These are phyloP conservation scores for Lactarius tabidus DNA, from an alignment of 768 basidiomycete genomes.

Conservation along the genomic window DNA sequence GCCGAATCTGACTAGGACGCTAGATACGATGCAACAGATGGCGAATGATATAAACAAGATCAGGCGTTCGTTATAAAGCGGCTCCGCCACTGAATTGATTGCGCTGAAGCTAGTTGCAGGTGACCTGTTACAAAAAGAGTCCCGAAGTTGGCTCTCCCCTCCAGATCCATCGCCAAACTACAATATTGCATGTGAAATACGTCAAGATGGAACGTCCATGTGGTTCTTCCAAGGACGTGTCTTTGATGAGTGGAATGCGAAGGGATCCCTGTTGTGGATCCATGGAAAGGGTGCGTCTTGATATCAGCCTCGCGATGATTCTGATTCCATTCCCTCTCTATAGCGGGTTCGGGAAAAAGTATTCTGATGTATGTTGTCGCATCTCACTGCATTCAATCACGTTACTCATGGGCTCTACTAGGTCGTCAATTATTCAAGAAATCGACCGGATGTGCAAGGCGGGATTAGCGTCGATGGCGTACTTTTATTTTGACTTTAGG, in stretches of 20 bases:
- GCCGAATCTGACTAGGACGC: background rate
- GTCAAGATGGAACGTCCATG: background rate
- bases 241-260: background rate
- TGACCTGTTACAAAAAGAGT: background rate
- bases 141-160: conserved; percentile 4
- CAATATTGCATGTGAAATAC: background rate
- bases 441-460: background rate
- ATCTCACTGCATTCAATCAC: background rate
- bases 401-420: background rate
- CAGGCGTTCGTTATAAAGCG: background rate
- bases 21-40: conserved; percentile 1
- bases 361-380: conserved; percentile 1
- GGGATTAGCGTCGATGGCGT: background rate
- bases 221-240: background rate
- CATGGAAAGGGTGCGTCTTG: conserved; percentile 8
- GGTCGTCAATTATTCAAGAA: background rate
- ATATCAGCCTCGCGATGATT: background rate
- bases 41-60: background rate
- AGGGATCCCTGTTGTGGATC: conserved; percentile 2
- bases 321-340: background rate
- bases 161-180: conserved; percentile 7
- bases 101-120: background rate
- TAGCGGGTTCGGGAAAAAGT: conserved; percentile 10
- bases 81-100: background rate
- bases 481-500: conserved; percentile 11